Evolutionary conservation across 257 asterid species (phyloP).

Genomic region (Leptodermis oblonga): DNA sequence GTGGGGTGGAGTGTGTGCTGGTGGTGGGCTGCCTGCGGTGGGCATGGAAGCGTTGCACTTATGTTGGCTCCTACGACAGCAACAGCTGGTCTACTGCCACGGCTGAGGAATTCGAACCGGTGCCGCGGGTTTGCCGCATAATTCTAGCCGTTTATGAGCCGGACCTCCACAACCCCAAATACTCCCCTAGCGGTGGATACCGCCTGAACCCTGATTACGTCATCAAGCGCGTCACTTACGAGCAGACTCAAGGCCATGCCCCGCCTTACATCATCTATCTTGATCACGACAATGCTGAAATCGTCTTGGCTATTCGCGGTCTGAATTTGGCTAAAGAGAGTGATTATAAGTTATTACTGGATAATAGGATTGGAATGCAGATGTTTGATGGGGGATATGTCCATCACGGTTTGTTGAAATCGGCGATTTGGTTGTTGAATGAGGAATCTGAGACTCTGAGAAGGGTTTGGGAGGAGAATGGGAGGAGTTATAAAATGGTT

Average conservation of each 20-base stretch:
- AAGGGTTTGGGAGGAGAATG: constrained; percentile 72
- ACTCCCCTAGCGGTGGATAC: constrained; percentile 59
- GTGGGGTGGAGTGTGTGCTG: constrained; percentile 77
- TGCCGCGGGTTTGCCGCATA: constrained; percentile 77
- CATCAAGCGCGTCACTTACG: constrained; percentile 72
- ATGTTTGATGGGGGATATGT: constrained; percentile 97
- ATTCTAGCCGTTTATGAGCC: constrained; percentile 85
- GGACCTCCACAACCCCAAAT: constrained; percentile 57
- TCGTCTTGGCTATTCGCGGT: constrained; percentile 82
- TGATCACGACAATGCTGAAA: constrained; percentile 69
- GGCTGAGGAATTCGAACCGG: constrained; percentile 62
- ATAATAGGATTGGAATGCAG: constrained; percentile 81
- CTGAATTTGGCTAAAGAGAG: constrained; percentile 63
- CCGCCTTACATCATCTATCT: constrained; percentile 83
- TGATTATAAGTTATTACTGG: constrained; percentile 68
- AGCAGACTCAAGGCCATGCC: constrained; percentile 69
- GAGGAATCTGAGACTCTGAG: constrained; percentile 60
- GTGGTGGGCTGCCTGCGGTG: constrained; percentile 78
- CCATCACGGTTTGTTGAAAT: constrained; percentile 79
- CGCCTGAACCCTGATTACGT: constrained; percentile 65
- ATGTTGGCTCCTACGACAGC: constrained; percentile 89
- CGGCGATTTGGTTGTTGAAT: constrained; percentile 78
- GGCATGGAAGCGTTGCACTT: constrained; percentile 98
- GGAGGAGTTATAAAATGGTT: constrained; percentile 64
- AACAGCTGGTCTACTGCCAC: constrained; percentile 78